phyloP scores from a whole-genome alignment of 805 yeast genomes.

The Lachancea waltii region DNA sequence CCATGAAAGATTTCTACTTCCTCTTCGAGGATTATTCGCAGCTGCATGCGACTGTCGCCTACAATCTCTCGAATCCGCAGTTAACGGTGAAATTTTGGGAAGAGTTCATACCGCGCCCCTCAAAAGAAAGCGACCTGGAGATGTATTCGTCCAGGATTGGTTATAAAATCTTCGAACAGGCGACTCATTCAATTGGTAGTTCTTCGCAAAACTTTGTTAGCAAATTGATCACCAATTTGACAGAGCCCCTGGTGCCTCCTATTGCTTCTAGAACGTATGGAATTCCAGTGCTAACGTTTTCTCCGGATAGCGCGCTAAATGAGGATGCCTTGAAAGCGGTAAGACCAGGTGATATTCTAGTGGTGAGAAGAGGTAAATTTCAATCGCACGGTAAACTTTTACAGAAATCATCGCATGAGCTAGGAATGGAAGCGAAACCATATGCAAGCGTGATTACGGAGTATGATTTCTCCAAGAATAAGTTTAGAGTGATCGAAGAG shows the following conservation, averaged over 20 bases:
- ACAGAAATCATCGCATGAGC: slow-evolving; percentile 49
- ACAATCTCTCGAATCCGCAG: slow-evolving; percentile 48
- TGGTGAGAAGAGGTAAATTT: slow-evolving; percentile 70
- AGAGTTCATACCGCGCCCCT: slow-evolving; percentile 26
- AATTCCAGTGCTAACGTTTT: slow-evolving; percentile 40
- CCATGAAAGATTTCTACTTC: slow-evolving; percentile 61
- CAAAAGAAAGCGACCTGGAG: slow-evolving; percentile 43
- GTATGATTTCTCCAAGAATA: slow-evolving; percentile 66
- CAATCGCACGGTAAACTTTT: slow-evolving; percentile 53
- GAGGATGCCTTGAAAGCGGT: slow-evolving; percentile 54
- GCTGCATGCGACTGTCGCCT: slow-evolving; percentile 51
- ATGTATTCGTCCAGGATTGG: slow-evolving; percentile 48
- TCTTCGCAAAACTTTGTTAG: slow-evolving; percentile 28
- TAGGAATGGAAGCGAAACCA: slow-evolving; percentile 50
- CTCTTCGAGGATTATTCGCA: slow-evolving; percentile 70
- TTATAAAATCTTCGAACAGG: slow-evolving; percentile 39
- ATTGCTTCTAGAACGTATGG: slow-evolving; percentile 71
- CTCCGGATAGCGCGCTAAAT: slow-evolving; percentile 45
- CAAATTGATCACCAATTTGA: slow-evolving; percentile 34
- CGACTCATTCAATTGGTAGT: slow-evolving; percentile 33
- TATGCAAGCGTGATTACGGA: slow-evolving; percentile 59
- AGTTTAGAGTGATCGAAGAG: slow-evolving; percentile 60
- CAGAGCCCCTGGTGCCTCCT: slow-evolving; percentile 41
- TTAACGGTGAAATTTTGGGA: slow-evolving; percentile 38
- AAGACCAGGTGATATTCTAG: slow-evolving; percentile 77